Evolutionary conservation across 2,329 filamentous ascomycete species (phyloP).

Genomic region (Endocalyx cinctus): DNA sequence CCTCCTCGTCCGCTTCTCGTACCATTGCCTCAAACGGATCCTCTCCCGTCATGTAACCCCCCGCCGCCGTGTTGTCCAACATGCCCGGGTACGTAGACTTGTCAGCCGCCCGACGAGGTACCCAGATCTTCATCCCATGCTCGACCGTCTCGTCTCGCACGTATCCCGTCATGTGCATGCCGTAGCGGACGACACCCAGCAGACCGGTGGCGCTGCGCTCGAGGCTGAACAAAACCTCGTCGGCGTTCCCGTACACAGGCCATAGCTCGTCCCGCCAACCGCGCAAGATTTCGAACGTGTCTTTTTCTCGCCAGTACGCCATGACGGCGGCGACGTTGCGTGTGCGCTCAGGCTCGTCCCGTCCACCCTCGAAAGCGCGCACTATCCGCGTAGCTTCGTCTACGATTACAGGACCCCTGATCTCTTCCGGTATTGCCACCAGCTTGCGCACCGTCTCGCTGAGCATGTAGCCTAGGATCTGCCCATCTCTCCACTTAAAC

Average conservation of each 20-base stretch:
- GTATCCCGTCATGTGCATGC: slow-evolving; percentile 77
- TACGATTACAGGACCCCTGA: slow-evolving; percentile 58
- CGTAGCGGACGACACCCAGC: slow-evolving; percentile 73
- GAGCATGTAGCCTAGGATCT: slow-evolving; percentile 53
- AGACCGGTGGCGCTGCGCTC: slow-evolving; percentile 72
- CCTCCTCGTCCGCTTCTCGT: slow-evolving; percentile 86
- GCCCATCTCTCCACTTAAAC: slow-evolving; percentile 54
- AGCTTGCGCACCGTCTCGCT: slow-evolving; percentile 46
- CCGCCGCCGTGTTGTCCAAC: slow-evolving; percentile 90
- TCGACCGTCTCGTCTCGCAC: slow-evolving; percentile 41
- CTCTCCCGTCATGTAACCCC: slow-evolving; percentile 77
- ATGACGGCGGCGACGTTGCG: slow-evolving; percentile 52
- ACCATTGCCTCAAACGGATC: slow-evolving; percentile 75
- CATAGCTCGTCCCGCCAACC: slow-evolving; percentile 81
- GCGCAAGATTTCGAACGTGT: slow-evolving; percentile 66
- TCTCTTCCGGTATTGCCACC: slow-evolving; percentile 37
- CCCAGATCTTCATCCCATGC: slow-evolving; percentile 73
- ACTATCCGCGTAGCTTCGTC: slow-evolving; percentile 58
- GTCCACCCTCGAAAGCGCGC: slow-evolving; percentile 50
- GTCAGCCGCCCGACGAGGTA: slow-evolving; percentile 66
- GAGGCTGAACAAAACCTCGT: slow-evolving; percentile 64
- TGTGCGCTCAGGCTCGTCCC: slow-evolving; percentile 60
- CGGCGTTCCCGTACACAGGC: slow-evolving; percentile 65
- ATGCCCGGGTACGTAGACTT: slow-evolving; percentile 91
- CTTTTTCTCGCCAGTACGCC: slow-evolving; percentile 62